Evolutionary conservation across 805 yeast species (phyloP).

Genomic region (Naumovozyma dairenensis): DNA sequence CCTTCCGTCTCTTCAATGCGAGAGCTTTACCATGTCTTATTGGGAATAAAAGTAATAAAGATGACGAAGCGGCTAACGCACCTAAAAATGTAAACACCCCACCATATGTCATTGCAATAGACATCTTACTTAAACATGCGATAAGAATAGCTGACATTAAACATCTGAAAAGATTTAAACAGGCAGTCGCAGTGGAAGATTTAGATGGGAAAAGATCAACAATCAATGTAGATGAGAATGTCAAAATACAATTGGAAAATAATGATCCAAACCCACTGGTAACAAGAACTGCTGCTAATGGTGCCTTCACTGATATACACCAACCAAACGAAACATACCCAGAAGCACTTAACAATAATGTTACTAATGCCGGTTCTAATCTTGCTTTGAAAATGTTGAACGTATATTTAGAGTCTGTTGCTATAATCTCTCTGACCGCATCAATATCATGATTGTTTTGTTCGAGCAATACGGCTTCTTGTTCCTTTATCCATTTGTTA

Average conservation of each 20-base stretch:
- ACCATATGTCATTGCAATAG: slow-evolving; percentile 47
- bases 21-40: slow-evolving; percentile 27
- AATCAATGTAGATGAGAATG: slow-evolving; percentile 52
- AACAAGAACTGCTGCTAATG: slow-evolving; percentile 47
- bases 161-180: slow-evolving; percentile 66
- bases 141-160: slow-evolving; percentile 59
- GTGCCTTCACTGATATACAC: slow-evolving; percentile 45
- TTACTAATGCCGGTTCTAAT: slow-evolving; percentile 36
- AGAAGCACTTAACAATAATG: slow-evolving; percentile 33
- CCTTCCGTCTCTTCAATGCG: slow-evolving; percentile 15
- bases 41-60: slow-evolving; percentile 20
- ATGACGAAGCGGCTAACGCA: slow-evolving; percentile 32
- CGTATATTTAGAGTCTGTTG: slow-evolving; percentile 25
- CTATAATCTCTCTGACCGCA: slow-evolving; percentile 14
- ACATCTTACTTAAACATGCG: slow-evolving; percentile 59
- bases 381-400: slow-evolving; percentile 51
- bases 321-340: slow-evolving; percentile 56
- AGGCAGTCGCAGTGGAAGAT: slow-evolving; percentile 66
- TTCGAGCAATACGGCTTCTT: slow-evolving; percentile 10
- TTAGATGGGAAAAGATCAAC: slow-evolving; percentile 68
- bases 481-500: slow-evolving; percentile 15
- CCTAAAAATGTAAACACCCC: slow-evolving; percentile 72
- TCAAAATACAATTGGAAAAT: slow-evolving; percentile 48
- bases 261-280: slow-evolving; percentile 47
- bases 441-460: slow-evolving; percentile 14